phyloP scores from a whole-genome alignment of 2,329 filamentous ascomycete species.

The Aspergillus pseudoglaucus region DNA sequence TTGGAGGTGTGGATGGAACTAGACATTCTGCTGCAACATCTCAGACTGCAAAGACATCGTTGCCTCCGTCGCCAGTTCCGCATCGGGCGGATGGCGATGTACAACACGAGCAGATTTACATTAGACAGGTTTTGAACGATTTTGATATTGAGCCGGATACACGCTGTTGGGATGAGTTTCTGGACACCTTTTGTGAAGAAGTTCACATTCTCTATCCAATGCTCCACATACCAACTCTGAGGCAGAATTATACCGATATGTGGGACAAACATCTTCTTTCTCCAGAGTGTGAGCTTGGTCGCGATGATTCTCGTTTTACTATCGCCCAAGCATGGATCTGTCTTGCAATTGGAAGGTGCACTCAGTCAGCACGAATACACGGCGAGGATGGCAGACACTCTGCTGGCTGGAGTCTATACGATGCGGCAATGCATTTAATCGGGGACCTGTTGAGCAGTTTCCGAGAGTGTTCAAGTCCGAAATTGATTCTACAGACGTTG shows the following conservation, averaged over 20 bases:
- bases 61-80: slow-evolving; percentile 8
- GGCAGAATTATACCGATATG: slow-evolving; percentile 6
- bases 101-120: neutral
- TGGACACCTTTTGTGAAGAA: slow-evolving; percentile 16
- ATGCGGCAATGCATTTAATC: slow-evolving; percentile 14
- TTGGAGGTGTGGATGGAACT: slow-evolving; percentile 7
- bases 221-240: slow-evolving; percentile 13
- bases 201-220: slow-evolving; percentile 19
- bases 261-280: slow-evolving; percentile 6
- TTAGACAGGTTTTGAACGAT: slow-evolving; percentile 1
- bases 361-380: slow-evolving; percentile 11
- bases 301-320: slow-evolving; percentile 5
- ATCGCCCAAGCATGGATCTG: slow-evolving; percentile 13
- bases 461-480: slow-evolving; percentile 9
- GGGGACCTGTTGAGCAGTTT: slow-evolving; percentile 13
- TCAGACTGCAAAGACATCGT: neutral
- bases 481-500: slow-evolving; percentile 11
- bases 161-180: slow-evolving; percentile 9
- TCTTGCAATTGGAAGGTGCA: slow-evolving; percentile 18
- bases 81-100: neutral
- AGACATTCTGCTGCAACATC: slow-evolving; percentile 3
- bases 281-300: neutral
- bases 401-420: slow-evolving; percentile 19
- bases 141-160: slow-evolving; percentile 7
- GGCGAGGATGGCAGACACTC: slow-evolving; percentile 13